Conservation (phyloP, 306 rosid genomes). For the Canavalia ensiformis region DNA sequence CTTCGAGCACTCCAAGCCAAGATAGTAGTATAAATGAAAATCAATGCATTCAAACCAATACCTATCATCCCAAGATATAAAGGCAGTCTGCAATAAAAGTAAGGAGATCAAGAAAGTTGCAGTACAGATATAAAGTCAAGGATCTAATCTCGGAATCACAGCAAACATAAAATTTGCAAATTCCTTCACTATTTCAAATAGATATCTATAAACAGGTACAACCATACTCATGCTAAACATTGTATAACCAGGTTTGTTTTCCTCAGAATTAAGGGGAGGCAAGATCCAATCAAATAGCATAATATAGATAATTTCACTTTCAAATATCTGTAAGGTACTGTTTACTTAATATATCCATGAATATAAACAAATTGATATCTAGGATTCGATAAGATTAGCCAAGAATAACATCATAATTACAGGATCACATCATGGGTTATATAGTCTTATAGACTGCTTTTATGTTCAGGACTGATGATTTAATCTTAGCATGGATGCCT, state of each 20-base stretch:
- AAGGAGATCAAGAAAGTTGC: conserved; percentile 46
- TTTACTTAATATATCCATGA: background rate
- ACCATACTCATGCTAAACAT: conserved; percentile 30
- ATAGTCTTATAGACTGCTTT: conserved; percentile 1
- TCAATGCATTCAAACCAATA: conserved; percentile 68
- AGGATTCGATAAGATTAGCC: background rate
- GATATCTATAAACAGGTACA: conserved; percentile 43
- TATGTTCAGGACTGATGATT: conserved; percentile 18
- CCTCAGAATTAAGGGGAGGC: conserved; percentile 7
- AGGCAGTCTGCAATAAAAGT: conserved; percentile 77
- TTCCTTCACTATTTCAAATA: conserved; percentile 40
- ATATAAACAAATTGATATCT: conserved; percentile 8
- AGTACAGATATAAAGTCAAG: conserved; percentile 27
- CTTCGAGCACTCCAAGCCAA: conserved; percentile 80
- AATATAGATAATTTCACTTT: conserved; percentile 14
- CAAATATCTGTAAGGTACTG: conserved; percentile 16
- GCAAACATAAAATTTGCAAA: conserved; percentile 34
- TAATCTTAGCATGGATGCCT: conserved; percentile 12
- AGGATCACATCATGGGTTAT: background rate
- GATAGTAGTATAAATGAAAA: conserved; percentile 82
- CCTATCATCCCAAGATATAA: conserved; percentile 93
- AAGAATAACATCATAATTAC: background rate
- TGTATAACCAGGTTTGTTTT: conserved; percentile 12
- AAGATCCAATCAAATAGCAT: conserved; percentile 28
- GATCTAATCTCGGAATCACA: conserved; percentile 35